A percentile compares a stretch with the other conserved stretches of the same genome.
phyloP scores from a whole-genome alignment of 352 stramenopile species.

The Hyaloperonospora arabidopsidis region DNA sequence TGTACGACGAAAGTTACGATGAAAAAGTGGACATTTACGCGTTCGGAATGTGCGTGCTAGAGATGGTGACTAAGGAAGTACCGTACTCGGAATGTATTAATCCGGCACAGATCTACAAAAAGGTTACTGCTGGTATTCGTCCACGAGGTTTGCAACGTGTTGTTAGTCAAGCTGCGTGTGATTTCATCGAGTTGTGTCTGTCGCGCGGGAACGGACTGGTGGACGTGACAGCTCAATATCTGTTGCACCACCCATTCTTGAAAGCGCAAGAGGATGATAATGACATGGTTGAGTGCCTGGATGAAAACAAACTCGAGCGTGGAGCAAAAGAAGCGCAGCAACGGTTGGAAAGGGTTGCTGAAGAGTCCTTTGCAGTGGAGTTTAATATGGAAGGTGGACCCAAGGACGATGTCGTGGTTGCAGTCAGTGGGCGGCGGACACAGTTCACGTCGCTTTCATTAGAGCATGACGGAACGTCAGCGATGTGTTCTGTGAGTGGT shows the following conservation, averaged over 20 bases:
- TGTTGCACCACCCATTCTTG: constrained; percentile 67
- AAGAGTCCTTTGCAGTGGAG: constrained; percentile 56
- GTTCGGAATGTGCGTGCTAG: constrained; percentile 99
- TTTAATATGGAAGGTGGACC: constrained; percentile 75
- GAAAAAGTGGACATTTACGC: constrained; percentile 97
- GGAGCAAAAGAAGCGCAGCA: constrained; percentile 46
- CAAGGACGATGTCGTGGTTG: constrained; percentile 28
- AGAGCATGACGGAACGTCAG: constrained; percentile 44
- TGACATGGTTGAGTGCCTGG: constrained; percentile 65
- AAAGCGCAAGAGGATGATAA: constrained; percentile 73
- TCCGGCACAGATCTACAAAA: constrained; percentile 88
- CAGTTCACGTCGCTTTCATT: constrained; percentile 48
- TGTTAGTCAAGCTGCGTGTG: constrained; percentile 56
- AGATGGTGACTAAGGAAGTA: constrained; percentile 99
- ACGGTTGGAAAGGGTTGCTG: constrained; percentile 41
- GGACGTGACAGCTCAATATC: constrained; percentile 75
- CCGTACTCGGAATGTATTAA: constrained; percentile 96
- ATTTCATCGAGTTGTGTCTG: constrained; percentile 82
- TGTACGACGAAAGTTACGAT: constrained; percentile 98
- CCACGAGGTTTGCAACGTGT: constrained; percentile 66
- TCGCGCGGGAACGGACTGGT: constrained; percentile 71
- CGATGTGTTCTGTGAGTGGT: constrained; percentile 20
- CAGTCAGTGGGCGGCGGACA: constrained; percentile 37
- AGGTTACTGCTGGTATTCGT: constrained; percentile 80
- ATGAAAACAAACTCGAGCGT: constrained; percentile 58